Base-by-base conservation (phyloP, 192 early-diverging fungal species). In the Coemansia sp. region DNA sequence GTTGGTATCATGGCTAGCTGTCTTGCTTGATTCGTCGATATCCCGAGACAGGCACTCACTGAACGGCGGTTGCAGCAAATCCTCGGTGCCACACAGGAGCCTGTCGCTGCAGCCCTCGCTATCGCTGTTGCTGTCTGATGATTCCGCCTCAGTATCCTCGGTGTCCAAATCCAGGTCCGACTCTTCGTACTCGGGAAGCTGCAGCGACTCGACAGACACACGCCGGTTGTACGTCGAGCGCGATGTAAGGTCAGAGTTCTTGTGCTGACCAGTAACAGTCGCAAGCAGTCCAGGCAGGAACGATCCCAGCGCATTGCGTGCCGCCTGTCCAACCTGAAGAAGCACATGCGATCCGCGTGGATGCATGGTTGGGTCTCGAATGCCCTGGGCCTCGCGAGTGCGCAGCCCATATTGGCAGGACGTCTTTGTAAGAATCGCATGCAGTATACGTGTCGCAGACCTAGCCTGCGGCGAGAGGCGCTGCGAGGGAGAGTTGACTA, bases 261-360 rank as follows among this genome's bases (percentile, higher is more conserved):
- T 76, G 59, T 83, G 76, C 52, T 75, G 76, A 1, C 81, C 81
- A 8, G 75, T 63, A 21, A 78, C 76, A 7, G 75, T 75, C n/a
- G 81, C 81, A 57, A 83, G 53, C 55, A 83, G 41, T 11, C 81
- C 81, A 23, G 81, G 81, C 58, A 83, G 23, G 43, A 83, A 83
- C 35, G 81, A 78, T 62, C 74, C 76, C 11, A 83, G 69, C 9
- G 75, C 81, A 33, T 51, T 44, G 48, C 81, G 75, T 16, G 69
- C 69, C 14, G 81, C 76, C 26, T 75, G 68, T 16, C 81, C 77
- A 35, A 78, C 72, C 39, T 75, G 66, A n/a, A 83, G 69, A 58
- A 83, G 30, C 20, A 78, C 71, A 63, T 83, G 76, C 44, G 81
- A 83, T 21, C 81, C 81, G 43, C 76, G 72, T 55, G 75, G 66